phyloP scores from a whole-genome alignment of 2,329 filamentous ascomycete species.

The Diplodia seriata region DNA sequence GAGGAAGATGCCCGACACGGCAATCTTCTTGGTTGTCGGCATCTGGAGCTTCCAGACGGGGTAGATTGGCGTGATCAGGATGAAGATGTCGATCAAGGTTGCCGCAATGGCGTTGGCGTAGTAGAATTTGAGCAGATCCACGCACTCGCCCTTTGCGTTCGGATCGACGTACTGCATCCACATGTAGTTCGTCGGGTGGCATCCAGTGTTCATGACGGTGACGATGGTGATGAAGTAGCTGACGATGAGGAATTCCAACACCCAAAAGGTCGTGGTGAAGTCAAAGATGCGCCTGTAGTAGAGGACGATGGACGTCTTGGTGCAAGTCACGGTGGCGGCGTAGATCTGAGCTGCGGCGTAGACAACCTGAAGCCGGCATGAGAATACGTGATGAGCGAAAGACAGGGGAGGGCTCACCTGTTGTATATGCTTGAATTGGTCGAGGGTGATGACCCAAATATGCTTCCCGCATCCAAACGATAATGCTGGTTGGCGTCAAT shows the following conservation, averaged over 20 bases:
- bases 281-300: slow-evolving; percentile 64
- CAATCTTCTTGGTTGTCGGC: slow-evolving; percentile 31
- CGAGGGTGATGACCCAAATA: not conserved
- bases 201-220: slow-evolving; percentile 49
- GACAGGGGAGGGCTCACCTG: not conserved
- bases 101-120: slow-evolving; percentile 55
- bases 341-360: slow-evolving; percentile 43
- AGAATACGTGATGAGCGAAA: no score
- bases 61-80: slow-evolving; percentile 45
- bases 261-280: slow-evolving; percentile 55
- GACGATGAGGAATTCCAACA: slow-evolving; percentile 53
- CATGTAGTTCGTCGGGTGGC: slow-evolving; percentile 54
- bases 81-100: slow-evolving; percentile 48
- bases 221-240: slow-evolving; percentile 55
- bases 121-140: slow-evolving; percentile 49
- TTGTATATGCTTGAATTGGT: not conserved
- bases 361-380: not conserved
- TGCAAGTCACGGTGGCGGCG: slow-evolving; percentile 62
- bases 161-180: slow-evolving; percentile 46
- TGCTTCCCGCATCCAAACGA: not conserved
- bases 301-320: slow-evolving; percentile 62
- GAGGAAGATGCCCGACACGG: not conserved
- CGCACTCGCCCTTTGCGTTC: slow-evolving; percentile 46
- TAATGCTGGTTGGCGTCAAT: not conserved
- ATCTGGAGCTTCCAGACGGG: slow-evolving; percentile 44